Base-by-base conservation (phyloP, 2,329 filamentous ascomycete genomes). In the Fusarium concolor region DNA sequence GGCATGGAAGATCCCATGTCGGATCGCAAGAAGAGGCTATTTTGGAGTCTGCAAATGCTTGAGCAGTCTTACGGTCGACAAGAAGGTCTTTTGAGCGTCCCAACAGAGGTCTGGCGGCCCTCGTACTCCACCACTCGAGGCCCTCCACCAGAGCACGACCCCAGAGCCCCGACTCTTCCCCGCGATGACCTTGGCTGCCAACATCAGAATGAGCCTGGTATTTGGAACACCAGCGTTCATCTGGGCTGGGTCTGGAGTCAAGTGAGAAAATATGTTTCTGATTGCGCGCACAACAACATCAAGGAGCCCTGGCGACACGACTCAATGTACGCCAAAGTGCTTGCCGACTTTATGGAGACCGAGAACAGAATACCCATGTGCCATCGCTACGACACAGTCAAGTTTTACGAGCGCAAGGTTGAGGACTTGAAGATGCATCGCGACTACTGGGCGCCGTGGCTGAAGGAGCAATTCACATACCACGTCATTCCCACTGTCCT, bases 391-490 rank as follows among this genome's bases (percentile, higher is more conserved):
- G 83, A 86, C 71, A 81, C 81, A 1, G 83, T 84, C 63, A 84
- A 83, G 51, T 86, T 86, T 43, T 85, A 84, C 44, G 80, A 85
- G 58, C 82, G 83, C 35, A 80, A 80, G 29, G 71, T 80, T 0
- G 80, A 84, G 5, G 84, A 85, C 46, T 54, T 86, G 12, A 77
- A 77, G 56, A 63, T 76, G 12, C 81, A 83, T 52, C 77, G 80
- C 4, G 79, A 81, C 53, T 86, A 86, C 69, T 86, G 83, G 83
- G 79, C 79, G 0, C 81, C 84, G 0, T 86, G 84, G 84, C 71
- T 86, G 18, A 85, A 84, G 68, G 77, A 84, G 50, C 84, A 86
- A 65, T 84, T 86, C 66, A 84, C 81, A 2, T 86, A 86, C 70
- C 84, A 86, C 50, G 79, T 79, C 14, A 85, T 86, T 46, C 78